Evolutionary conservation across 805 yeast genomes (phyloP).

Genomic region (Lipomyces lipofer): DNA sequence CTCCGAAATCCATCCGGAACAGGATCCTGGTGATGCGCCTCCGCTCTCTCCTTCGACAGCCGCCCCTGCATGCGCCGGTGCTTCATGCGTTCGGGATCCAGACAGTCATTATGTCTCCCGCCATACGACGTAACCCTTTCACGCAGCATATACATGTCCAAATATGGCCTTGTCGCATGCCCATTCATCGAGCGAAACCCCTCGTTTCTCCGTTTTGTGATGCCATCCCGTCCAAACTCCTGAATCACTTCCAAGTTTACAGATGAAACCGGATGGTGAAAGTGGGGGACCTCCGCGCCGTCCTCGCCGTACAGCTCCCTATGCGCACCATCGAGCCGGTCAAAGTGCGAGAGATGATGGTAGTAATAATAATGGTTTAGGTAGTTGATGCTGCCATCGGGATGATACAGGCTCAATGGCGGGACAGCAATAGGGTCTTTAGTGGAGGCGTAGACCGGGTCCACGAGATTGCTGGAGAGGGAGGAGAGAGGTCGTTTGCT

Average conservation of each 20-base stretch:
- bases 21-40: neutral
- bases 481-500: neutral
- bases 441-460: slow-evolving; percentile 16
- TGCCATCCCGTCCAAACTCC: slow-evolving; percentile 15
- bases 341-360: slow-evolving; percentile 18
- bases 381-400: slow-evolving; percentile 22
- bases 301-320: slow-evolving; percentile 13
- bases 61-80: neutral
- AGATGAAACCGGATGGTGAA: slow-evolving; percentile 26
- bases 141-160: neutral
- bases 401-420: slow-evolving; percentile 18
- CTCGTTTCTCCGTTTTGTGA: neutral
- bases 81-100: neutral
- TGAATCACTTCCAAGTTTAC: slow-evolving; percentile 21
- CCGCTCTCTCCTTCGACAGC: neutral
- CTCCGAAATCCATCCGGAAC: neutral
- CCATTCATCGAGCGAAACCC: slow-evolving; percentile 1
- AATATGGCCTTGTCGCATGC: too few relatives aligned
- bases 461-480: slow-evolving; percentile 2
- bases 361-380: slow-evolving; percentile 23
- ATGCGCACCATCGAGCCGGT: slow-evolving; percentile 18
- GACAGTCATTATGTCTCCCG: neutral
- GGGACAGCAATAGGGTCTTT: slow-evolving; percentile 20
- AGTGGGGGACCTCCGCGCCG: slow-evolving; percentile 18
- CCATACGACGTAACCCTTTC: neutral